These are phyloP conservation scores for Arthroderma sp. DNA, from an alignment of 2,329 filamentous ascomycete species.

Conservation along the genomic window DNA sequence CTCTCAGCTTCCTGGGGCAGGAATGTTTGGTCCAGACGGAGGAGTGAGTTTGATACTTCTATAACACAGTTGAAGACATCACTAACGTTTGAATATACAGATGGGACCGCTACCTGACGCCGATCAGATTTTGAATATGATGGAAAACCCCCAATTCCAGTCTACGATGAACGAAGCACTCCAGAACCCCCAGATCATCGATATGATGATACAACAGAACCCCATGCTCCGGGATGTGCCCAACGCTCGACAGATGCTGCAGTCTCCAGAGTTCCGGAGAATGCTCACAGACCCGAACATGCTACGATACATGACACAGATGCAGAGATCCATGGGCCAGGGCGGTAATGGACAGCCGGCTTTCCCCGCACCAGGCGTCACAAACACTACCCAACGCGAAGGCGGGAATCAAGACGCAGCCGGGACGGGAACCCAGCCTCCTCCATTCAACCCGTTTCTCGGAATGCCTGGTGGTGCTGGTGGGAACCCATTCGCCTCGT, in stretches of 20 bases:
- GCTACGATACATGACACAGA: slow-evolving; percentile 67
- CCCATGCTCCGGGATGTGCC: slow-evolving; percentile 67
- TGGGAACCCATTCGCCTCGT: slow-evolving; percentile 18
- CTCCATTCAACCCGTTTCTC: slow-evolving; percentile 23
- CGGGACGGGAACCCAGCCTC: slow-evolving; percentile 21
- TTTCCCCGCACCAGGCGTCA: slow-evolving; percentile 85
- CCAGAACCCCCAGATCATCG: slow-evolving; percentile 85
- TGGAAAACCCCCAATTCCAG: slow-evolving; percentile 76
- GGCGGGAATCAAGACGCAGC: slow-evolving; percentile 20
- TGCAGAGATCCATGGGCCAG: slow-evolving; percentile 54
- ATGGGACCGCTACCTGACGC: slow-evolving; percentile 80
- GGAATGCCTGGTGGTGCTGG: slow-evolving; percentile 12
- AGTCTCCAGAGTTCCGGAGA: slow-evolving; percentile 74
- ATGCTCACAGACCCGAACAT: slow-evolving; percentile 89
- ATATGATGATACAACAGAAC: slow-evolving; percentile 88
- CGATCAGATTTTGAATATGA: slow-evolving; percentile 70
- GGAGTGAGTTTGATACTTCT: slow-evolving; percentile 53
- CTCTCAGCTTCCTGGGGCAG: slow-evolving; percentile 64
- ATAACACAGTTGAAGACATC: not conserved
- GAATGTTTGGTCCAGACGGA: slow-evolving; percentile 86
- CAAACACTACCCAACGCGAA: slow-evolving; percentile 62
- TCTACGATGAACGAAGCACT: slow-evolving; percentile 88
- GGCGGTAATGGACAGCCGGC: slow-evolving; percentile 38
- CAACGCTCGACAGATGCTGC: slow-evolving; percentile 69
- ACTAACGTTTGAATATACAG: slow-evolving; percentile 34